phyloP scores from a whole-genome alignment of 2,329 filamentous ascomycete genomes.

The Trichoderma sp. region DNA sequence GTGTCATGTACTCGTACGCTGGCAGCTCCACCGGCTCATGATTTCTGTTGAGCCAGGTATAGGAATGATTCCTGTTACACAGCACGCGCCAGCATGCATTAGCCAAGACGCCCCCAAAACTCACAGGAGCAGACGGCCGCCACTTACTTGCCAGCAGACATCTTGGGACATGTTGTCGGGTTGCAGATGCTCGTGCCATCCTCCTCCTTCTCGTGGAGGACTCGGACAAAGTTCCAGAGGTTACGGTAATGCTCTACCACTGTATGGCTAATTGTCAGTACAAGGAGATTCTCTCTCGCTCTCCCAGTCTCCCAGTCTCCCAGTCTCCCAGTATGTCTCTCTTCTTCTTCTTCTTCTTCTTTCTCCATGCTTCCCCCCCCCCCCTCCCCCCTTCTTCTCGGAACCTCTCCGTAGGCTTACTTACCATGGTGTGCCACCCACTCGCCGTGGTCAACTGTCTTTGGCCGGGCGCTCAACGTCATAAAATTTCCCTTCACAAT shows the following conservation, averaged over 20 bases:
- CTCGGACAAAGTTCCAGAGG: conserved; percentile 83
- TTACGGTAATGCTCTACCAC: conserved; percentile 92
- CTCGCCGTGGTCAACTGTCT: conserved; percentile 90
- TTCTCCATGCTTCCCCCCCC: not conserved
- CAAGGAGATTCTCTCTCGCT: not conserved
- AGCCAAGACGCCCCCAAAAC: not conserved
- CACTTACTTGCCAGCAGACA: conserved; percentile 85
- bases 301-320: not conserved
- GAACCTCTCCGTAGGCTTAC: not conserved
- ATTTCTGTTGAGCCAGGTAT: conserved; percentile 67
- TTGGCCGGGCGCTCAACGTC: conserved; percentile 91
- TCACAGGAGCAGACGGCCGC: not conserved
- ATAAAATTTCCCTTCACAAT: conserved; percentile 98
- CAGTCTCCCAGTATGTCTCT: not conserved
- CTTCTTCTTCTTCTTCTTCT: not conserved
- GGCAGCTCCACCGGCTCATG: conserved; percentile 82
- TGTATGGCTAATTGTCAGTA: conserved; percentile 34
- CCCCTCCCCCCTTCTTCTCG: not conserved
- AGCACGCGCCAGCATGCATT: not conserved
- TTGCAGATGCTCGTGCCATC: conserved; percentile 80
- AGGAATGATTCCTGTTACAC: conserved; percentile 65
- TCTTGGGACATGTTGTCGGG: conserved; percentile 77
- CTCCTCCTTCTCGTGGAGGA: conserved; percentile 82
- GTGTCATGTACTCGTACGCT: conserved; percentile 82
- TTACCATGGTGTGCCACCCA: conserved; percentile 94